Percentiles rank a stretch among this genome's conserved stretches.
Evolutionary conservation across 202 grass and related monocot species (phyloP).

Genomic region (Schoenoplectus tabernaemontani): DNA sequence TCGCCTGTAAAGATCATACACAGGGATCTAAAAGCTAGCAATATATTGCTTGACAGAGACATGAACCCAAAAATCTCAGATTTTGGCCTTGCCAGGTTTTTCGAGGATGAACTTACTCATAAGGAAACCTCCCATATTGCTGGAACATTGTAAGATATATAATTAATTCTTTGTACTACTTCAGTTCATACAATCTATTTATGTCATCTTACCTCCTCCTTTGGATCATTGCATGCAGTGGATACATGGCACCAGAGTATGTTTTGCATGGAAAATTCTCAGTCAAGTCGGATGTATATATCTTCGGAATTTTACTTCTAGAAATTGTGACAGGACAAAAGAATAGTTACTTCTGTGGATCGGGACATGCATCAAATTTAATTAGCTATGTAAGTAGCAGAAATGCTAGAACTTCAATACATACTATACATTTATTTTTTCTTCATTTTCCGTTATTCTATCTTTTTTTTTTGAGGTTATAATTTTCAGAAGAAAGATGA

Average conservation of each 20-base stretch:
- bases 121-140: background rate
- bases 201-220: background rate
- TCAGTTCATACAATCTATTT: background rate
- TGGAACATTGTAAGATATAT: slow-evolving; percentile 29
- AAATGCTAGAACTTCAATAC: background rate
- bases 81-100: slow-evolving; percentile 25
- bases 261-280: slow-evolving; percentile 12
- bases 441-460: background rate
- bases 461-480: background rate
- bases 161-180: background rate
- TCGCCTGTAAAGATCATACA: slow-evolving; percentile 20
- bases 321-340: slow-evolving; percentile 21
- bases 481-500: background rate
- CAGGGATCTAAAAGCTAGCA: slow-evolving; percentile 23
- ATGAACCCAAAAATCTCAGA: slow-evolving; percentile 29
- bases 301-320: slow-evolving; percentile 18
- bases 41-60: slow-evolving; percentile 16
- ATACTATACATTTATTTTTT: background rate
- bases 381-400: slow-evolving; percentile 17
- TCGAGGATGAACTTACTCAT: slow-evolving; percentile 8
- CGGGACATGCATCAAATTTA: background rate
- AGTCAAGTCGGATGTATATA: slow-evolving; percentile 19
- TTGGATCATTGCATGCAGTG: slow-evolving; percentile 13
- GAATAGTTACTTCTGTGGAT: background rate
- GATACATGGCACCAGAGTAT: slow-evolving; percentile 31